Conservation (phyloP, 768 basidiomycete genomes). For the Termitomyces sp. region DNA sequence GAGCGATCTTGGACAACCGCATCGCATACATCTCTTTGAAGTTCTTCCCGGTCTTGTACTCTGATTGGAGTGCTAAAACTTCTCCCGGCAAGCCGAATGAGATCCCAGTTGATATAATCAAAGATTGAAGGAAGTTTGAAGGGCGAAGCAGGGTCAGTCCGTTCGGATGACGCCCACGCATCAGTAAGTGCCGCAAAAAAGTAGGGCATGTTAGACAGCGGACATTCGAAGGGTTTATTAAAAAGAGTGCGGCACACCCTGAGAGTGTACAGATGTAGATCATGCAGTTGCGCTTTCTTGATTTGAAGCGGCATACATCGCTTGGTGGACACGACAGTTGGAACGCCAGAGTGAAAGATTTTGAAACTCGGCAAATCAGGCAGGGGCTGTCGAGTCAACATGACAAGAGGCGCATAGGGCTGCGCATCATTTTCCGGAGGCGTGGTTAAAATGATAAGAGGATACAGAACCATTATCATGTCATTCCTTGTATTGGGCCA, state of each 20-base stretch:
- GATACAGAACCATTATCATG: constrained; percentile 40
- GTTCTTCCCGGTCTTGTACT: constrained; percentile 25
- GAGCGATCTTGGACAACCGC: constrained; percentile 71
- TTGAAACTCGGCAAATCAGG: constrained; percentile 52
- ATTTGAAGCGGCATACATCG: constrained; percentile 47
- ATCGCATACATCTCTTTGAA: constrained; percentile 49
- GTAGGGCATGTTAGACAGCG: constrained; percentile 50
- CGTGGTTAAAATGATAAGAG: constrained; percentile 44
- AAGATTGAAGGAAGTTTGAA: constrained; percentile 31
- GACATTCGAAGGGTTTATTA: constrained; percentile 66
- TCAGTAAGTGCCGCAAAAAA: constrained; percentile 59
- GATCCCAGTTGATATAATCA: constrained; percentile 59
- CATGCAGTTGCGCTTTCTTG: constrained; percentile 37
- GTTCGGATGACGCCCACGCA: constrained; percentile 28
- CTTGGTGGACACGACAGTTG: constrained; percentile 36
- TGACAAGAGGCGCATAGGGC: constrained; percentile 51
- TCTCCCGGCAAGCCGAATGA: constrained; percentile 45
- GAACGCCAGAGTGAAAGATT: constrained; percentile 52
- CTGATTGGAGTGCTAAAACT: constrained; percentile 49
- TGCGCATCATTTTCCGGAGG: constrained; percentile 24
- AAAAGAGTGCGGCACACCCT: constrained; percentile 55
- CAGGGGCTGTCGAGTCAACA: constrained; percentile 65
- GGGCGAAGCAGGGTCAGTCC: constrained; percentile 7
- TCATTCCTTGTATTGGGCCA: constrained; percentile 45
- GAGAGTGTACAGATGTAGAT: constrained; percentile 57